A percentile compares a stretch with the other conserved stretches of the same genome.
phyloP scores from a whole-genome alignment of 768 basidiomycete genomes.

The Lentinus brumalis region DNA sequence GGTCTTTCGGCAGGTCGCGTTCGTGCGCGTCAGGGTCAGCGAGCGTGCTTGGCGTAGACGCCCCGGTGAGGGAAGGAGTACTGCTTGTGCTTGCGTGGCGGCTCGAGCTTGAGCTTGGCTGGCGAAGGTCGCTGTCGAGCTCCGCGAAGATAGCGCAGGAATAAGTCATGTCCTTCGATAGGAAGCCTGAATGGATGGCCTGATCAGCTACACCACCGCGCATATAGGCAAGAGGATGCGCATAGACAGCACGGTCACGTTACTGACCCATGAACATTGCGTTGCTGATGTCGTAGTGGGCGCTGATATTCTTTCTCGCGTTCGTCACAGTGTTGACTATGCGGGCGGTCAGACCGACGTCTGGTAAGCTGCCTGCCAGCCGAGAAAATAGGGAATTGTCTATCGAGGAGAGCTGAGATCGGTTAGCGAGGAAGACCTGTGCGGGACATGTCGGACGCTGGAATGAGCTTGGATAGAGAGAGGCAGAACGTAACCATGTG shows the following conservation, averaged over 20 bases:
- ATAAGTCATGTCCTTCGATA: conserved; percentile 77
- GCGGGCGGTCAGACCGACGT: conserved; percentile 56
- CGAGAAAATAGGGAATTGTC: conserved; percentile 49
- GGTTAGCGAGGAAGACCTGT: conserved; percentile 67
- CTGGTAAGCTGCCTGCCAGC: conserved; percentile 51
- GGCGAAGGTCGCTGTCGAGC: conserved; percentile 56
- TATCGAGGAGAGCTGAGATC: conserved; percentile 49
- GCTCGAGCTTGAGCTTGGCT: neutral
- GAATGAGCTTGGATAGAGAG: neutral
- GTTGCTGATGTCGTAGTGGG: conserved; percentile 81
- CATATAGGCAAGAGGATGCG: neutral
- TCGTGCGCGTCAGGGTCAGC: conserved; percentile 10
- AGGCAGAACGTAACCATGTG: neutral
- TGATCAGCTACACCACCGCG: neutral
- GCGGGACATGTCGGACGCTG: neutral
- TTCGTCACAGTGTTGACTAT: conserved; percentile 69
- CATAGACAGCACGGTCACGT: neutral
- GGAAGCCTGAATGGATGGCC: conserved; percentile 39
- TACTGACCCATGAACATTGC: conserved; percentile 64
- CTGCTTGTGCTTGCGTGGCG: neutral
- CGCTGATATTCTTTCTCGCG: conserved; percentile 67
- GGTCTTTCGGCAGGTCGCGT: conserved; percentile 6
- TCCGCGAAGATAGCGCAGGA: conserved; percentile 71
- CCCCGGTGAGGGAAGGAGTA: conserved; percentile 14
- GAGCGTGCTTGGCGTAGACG: conserved; percentile 12